These are phyloP conservation scores for Skeletonema menzelii DNA, from an alignment of 108 stramenopile genomes.

Conservation along the genomic window DNA sequence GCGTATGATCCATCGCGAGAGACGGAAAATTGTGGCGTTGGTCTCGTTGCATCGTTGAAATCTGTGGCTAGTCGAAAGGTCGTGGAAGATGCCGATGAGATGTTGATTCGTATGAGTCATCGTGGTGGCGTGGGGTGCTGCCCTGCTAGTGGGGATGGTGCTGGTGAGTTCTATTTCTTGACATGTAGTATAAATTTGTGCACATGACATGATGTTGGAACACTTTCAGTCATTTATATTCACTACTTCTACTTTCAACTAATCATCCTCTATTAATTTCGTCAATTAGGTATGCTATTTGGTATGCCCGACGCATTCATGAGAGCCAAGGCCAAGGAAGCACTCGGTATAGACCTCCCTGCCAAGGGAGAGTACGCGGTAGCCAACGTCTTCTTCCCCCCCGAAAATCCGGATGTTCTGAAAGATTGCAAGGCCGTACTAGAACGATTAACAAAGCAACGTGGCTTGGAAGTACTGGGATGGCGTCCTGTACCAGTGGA, in stretches of 20 bases:
- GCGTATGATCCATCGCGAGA: constrained; percentile 75
- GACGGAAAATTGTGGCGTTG: constrained; percentile 91
- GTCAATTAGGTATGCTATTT: constrained; percentile 74
- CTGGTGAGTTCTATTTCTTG: constrained; percentile 63
- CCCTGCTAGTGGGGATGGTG: constrained; percentile 90
- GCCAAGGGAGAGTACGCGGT: constrained; percentile 88
- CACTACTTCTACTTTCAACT: too few relatives aligned
- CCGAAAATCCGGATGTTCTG: constrained; percentile 73
- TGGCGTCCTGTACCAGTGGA: constrained; percentile 90
- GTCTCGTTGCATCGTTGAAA: constrained; percentile 86
- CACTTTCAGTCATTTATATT: background rate
- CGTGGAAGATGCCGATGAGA: constrained; percentile 95
- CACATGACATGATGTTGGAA: constrained; percentile 1
- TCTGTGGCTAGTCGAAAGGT: constrained; percentile 84
- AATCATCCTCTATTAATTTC: background rate
- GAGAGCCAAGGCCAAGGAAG: constrained; percentile 79
- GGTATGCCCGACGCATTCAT: constrained; percentile 97
- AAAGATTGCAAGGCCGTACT: constrained; percentile 81
- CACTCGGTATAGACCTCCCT: constrained; percentile 80
- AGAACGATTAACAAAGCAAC: constrained; percentile 76
- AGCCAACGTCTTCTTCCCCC: constrained; percentile 94
- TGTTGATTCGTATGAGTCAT: constrained; percentile 97
- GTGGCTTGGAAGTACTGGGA: constrained; percentile 80
- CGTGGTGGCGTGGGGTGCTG: constrained; percentile 94
- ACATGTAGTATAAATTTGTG: constrained; percentile 1